phyloP scores from a whole-genome alignment of 371 early-diverging fungal species.

The Mortierella sp. region DNA sequence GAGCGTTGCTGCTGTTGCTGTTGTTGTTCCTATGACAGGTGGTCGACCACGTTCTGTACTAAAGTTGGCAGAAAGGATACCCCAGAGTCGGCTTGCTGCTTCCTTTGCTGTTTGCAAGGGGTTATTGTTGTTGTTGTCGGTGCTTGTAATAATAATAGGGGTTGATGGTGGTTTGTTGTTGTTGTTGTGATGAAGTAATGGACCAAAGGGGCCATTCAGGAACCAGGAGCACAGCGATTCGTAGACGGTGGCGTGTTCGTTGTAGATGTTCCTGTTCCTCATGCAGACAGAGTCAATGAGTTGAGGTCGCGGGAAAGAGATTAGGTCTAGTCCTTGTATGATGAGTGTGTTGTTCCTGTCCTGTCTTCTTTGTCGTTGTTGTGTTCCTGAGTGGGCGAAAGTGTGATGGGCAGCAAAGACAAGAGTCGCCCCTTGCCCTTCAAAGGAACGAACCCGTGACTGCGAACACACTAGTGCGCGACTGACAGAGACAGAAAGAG shows the following conservation, averaged over 20 bases:
- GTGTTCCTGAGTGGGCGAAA: background rate
- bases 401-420: background rate
- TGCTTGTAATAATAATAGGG: background rate
- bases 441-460: background rate
- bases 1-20: background rate
- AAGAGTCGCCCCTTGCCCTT: background rate
- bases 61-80: background rate
- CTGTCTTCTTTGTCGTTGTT: background rate
- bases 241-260: constrained; percentile 31
- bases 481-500: background rate
- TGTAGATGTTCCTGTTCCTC: constrained; percentile 18
- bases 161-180: background rate
- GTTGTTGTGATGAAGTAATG: background rate
- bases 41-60: constrained; percentile 6
- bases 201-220: constrained; percentile 11
- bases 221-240: constrained; percentile 38
- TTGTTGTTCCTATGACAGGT: constrained; percentile 1
- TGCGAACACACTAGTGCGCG: background rate
- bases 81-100: background rate
- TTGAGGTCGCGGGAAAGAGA: background rate
- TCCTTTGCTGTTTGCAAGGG: background rate
- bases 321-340: background rate
- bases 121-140: background rate
- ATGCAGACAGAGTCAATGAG: constrained; percentile 16
- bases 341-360: background rate